These are phyloP conservation scores for Yamadazyma membranifaciens DNA, from an alignment of 1,139 yeast species.

Conservation along the genomic window DNA sequence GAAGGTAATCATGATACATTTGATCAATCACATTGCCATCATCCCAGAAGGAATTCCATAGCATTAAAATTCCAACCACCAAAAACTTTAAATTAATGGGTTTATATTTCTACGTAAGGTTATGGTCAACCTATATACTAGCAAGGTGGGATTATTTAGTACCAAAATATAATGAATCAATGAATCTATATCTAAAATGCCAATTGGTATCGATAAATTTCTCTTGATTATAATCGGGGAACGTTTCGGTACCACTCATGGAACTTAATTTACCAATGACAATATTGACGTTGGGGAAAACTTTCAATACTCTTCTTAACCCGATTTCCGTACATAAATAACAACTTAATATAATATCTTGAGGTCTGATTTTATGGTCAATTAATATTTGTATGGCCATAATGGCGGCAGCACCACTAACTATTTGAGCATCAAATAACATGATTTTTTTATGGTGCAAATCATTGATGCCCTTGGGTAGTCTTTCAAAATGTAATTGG, in stretches of 20 bases:
- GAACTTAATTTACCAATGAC: conserved; percentile 68
- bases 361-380: conserved; percentile 71
- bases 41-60: conserved; percentile 29
- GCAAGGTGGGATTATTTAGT: conserved; percentile 28
- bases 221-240: conserved; percentile 29
- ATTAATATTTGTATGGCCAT: conserved; percentile 89
- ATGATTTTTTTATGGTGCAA: conserved; percentile 53
- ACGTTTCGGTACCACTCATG: conserved; percentile 22
- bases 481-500: conserved; percentile 71
- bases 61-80: conserved; percentile 33
- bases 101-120: not conserved
- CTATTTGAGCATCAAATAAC: conserved; percentile 81
- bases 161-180: conserved; percentile 81
- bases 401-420: conserved; percentile 90
- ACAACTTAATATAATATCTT: conserved; percentile 65
- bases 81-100: not conserved
- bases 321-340: conserved; percentile 83
- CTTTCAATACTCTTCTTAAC: conserved; percentile 68
- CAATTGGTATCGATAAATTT: conserved; percentile 45
- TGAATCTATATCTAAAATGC: conserved; percentile 69
- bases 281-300: conserved; percentile 66
- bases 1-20: conserved; percentile 3
- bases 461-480: conserved; percentile 31
- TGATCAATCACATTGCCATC: too few species aligned
- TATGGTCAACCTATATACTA: not conserved